Percentiles rank a stretch among this genome's conserved stretches.
Evolutionary conservation across 116 monocot species (phyloP).

Genomic region (Papilionanthe hybrid): DNA sequence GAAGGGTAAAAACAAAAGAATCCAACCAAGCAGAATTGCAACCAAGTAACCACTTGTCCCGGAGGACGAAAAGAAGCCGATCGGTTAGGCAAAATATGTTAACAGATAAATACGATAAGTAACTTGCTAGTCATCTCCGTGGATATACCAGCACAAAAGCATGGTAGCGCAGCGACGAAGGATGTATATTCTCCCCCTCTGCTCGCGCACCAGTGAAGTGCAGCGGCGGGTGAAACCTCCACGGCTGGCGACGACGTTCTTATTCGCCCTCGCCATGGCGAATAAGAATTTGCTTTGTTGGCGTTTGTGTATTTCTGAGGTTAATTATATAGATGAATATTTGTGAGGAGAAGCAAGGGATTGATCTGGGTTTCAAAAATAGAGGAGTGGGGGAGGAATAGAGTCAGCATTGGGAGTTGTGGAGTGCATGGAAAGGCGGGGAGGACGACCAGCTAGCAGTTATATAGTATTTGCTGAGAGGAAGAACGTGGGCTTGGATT

Average conservation of each 20-base stretch:
- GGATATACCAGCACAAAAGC: slow-evolving; percentile 69
- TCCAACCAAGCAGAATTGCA: slow-evolving; percentile 1
- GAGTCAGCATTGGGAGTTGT: background rate
- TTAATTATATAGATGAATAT: background rate
- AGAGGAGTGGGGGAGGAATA: background rate
- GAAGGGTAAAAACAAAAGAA: background rate
- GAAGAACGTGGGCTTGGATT: slow-evolving; percentile 2
- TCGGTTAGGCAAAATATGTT: background rate
- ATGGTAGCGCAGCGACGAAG: slow-evolving; percentile 68
- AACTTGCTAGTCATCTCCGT: slow-evolving; percentile 41
- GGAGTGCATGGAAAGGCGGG: background rate
- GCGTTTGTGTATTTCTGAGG: background rate
- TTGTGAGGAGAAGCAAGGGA: too few species aligned
- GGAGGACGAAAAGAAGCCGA: background rate
- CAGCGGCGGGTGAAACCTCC: slow-evolving; percentile 42
- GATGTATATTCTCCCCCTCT: slow-evolving; percentile 66
- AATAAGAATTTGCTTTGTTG: background rate
- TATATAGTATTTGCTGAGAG: slow-evolving; percentile 7
- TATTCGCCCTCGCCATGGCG: slow-evolving; percentile 10
- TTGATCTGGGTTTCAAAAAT: background rate
- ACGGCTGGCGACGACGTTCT: slow-evolving; percentile 6
- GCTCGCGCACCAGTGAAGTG: slow-evolving; percentile 50
- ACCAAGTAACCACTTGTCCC: too few species aligned
- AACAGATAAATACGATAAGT: background rate
- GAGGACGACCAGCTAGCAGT: background rate